phyloP scores from a whole-genome alignment of 352 stramenopile species.

The Peronospora tabacina region DNA sequence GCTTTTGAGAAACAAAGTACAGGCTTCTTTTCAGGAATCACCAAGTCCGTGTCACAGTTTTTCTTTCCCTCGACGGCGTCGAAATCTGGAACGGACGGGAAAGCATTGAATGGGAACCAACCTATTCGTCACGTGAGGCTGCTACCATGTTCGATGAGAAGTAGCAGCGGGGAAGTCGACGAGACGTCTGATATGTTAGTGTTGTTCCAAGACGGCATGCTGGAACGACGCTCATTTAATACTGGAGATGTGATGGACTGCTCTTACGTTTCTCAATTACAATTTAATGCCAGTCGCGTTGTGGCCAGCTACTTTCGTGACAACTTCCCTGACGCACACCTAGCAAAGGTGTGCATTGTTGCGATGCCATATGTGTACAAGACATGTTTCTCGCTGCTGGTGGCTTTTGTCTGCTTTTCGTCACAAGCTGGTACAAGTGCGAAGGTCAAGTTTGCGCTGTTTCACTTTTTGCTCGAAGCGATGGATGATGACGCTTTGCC shows the following conservation, averaged over 20 bases:
- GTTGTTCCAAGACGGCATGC: slow-evolving; percentile 52
- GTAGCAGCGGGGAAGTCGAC: slow-evolving; percentile 21
- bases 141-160: slow-evolving; percentile 28
- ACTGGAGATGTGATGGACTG: slow-evolving; percentile 58
- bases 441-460: slow-evolving; percentile 60
- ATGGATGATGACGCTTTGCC: slow-evolving; percentile 26
- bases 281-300: slow-evolving; percentile 51
- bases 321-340: slow-evolving; percentile 45
- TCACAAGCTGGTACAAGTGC: slow-evolving; percentile 26
- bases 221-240: slow-evolving; percentile 69
- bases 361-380: slow-evolving; percentile 60
- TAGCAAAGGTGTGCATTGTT: slow-evolving; percentile 57
- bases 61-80: slow-evolving; percentile 50
- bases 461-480: slow-evolving; percentile 48
- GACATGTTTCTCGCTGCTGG: slow-evolving; percentile 47
- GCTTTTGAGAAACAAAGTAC: slow-evolving; percentile 59
- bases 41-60: slow-evolving; percentile 71
- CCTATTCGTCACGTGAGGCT: slow-evolving; percentile 52
- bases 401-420: slow-evolving; percentile 61
- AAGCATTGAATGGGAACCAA: slow-evolving; percentile 40
- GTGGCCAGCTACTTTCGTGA: slow-evolving; percentile 70
- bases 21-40: slow-evolving; percentile 60
- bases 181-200: slow-evolving; percentile 55
- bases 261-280: slow-evolving; percentile 41
- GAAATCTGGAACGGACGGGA: slow-evolving; percentile 18